These are phyloP conservation scores for Globisporangium splendens DNA, from an alignment of 352 stramenopile species.

Conservation along the genomic window DNA sequence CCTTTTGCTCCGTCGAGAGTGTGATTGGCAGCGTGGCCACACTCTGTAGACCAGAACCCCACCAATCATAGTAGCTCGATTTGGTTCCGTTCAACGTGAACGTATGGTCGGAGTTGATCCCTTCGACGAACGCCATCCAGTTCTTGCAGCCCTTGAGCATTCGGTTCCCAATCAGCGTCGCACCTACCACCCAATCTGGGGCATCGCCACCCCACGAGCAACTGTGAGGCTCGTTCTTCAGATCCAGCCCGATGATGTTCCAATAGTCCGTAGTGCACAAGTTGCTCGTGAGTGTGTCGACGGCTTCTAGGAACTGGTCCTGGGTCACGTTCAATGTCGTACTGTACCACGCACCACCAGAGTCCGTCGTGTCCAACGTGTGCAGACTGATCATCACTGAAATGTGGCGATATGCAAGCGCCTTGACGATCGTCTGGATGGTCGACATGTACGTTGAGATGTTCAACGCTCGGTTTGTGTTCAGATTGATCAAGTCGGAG, in stretches of 20 bases:
- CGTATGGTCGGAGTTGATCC: conserved; percentile 43
- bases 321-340: conserved; percentile 39
- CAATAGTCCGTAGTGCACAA: conserved; percentile 66
- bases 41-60: conserved; percentile 65
- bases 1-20: conserved; percentile 62
- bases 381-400: conserved; percentile 79
- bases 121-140: conserved; percentile 82
- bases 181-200: conserved; percentile 57
- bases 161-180: conserved; percentile 65
- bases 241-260: conserved; percentile 77
- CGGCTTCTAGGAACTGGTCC: conserved; percentile 53
- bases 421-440: conserved; percentile 65
- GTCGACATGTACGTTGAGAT: conserved; percentile 65
- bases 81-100: conserved; percentile 41
- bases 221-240: conserved; percentile 75
- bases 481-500: conserved; percentile 55
- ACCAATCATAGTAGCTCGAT: conserved; percentile 77
- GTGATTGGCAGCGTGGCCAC: conserved; percentile 34
- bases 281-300: conserved; percentile 51
- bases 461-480: conserved; percentile 69
- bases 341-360: conserved; percentile 65
- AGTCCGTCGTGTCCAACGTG: conserved; percentile 48
- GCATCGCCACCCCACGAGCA: conserved; percentile 64
- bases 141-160: conserved; percentile 70
- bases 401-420: conserved; percentile 65